Evolutionary conservation across 1,139 yeast genomes (phyloP).

Genomic region (Candida tetrigidarum): DNA sequence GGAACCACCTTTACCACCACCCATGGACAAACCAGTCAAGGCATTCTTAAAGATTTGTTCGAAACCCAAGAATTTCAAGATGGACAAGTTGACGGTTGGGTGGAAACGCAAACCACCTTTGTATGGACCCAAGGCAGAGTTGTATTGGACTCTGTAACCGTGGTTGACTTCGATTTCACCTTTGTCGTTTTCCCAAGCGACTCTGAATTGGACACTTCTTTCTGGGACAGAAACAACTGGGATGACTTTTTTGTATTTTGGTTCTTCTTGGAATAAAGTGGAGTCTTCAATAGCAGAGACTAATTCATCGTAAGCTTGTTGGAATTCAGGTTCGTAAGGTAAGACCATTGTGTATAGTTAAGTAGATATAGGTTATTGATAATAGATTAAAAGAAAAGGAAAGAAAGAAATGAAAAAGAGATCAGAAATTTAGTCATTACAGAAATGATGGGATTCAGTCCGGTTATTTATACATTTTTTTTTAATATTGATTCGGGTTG

Average conservation of each 20-base stretch:
- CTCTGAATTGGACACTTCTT: constrained; percentile 96
- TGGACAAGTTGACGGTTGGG: constrained; percentile 94
- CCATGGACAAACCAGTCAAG: constrained; percentile 95
- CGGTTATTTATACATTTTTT: neutral
- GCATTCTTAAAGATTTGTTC: constrained; percentile 99
- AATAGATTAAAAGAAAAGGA: constrained; percentile 1
- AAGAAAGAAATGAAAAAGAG: neutral
- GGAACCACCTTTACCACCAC: constrained; percentile 99
- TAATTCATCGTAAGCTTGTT: constrained; percentile 97
- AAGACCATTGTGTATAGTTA: constrained; percentile 45
- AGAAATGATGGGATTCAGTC: neutral
- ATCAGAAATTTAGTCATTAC: no score
- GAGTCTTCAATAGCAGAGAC: constrained; percentile 89
- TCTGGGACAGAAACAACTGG: constrained; percentile 95
- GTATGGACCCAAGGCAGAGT: constrained; percentile 98
- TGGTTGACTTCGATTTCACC: constrained; percentile 93
- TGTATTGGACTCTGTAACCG: constrained; percentile 98
- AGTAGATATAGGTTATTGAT: neutral
- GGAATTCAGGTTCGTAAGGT: constrained; percentile 94
- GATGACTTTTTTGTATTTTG: constrained; percentile 87
- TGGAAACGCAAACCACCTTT: constrained; percentile 99
- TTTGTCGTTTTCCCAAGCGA: constrained; percentile 95
- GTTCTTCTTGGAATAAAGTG: constrained; percentile 84
- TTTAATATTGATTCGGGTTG: no score
- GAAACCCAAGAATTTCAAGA: constrained; percentile 94